phyloP scores from a whole-genome alignment of 23 red algal species.

The Gracilaria caudata region DNA sequence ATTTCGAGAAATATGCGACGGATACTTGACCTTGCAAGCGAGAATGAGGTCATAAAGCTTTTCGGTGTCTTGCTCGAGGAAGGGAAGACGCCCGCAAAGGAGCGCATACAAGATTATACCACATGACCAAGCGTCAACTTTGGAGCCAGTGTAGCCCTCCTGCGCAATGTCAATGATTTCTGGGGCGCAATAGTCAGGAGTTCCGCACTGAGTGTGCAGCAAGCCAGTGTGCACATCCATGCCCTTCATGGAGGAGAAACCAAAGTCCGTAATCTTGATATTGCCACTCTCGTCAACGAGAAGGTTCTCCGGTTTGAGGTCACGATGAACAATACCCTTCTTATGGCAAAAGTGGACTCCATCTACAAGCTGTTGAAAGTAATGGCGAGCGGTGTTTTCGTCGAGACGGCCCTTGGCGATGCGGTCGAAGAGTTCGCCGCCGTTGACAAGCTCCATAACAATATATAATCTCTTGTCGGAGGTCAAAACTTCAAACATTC shows the following conservation, averaged over 20 bases:
- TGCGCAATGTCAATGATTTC: conserved; percentile 78
- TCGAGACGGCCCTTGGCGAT: conserved; percentile 60
- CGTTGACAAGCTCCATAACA: conserved; percentile 92
- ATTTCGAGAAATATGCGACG: conserved; percentile 44
- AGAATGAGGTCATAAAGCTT: conserved; percentile 80
- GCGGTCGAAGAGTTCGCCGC: conserved; percentile 76
- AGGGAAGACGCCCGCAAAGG: conserved; percentile 81
- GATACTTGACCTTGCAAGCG: conserved; percentile 68
- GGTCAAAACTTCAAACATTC: conserved; percentile 80
- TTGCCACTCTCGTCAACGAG: conserved; percentile 85
- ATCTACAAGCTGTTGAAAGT: conserved; percentile 87
- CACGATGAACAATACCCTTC: conserved; percentile 84
- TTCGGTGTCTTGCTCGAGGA: conserved; percentile 79
- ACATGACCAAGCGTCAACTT: conserved; percentile 94
- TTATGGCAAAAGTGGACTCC: conserved; percentile 89
- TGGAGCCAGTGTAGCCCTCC: conserved; percentile 82
- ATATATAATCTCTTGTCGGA: conserved; percentile 75
- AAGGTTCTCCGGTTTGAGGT: conserved; percentile 96
- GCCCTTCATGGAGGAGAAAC: conserved; percentile 87
- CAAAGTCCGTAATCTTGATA: conserved; percentile 96
- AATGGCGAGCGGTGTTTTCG: conserved; percentile 65
- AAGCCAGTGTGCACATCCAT: conserved; percentile 59
- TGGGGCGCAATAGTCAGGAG: conserved; percentile 76
- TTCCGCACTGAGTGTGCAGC: conserved; percentile 76
- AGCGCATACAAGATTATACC: conserved; percentile 94